Evolutionary conservation across 441 rosid species (phyloP).

Genomic region (Isatis lusitanica): DNA sequence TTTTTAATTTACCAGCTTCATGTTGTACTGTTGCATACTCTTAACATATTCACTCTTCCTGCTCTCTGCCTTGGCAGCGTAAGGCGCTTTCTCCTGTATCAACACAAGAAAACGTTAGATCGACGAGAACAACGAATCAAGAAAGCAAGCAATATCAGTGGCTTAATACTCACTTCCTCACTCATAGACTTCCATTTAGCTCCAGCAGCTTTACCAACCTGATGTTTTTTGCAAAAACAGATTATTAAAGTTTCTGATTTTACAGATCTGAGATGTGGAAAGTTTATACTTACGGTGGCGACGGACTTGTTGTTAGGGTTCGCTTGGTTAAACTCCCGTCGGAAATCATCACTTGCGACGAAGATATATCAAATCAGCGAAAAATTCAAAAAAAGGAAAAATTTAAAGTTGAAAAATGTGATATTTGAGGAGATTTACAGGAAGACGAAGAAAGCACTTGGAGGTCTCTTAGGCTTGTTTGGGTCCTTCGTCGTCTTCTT

Average conservation of each 20-base stretch:
- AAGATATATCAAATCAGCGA: not conserved
- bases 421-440: constrained; percentile 41
- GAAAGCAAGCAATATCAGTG: not conserved
- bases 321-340: constrained; percentile 59
- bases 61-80: constrained; percentile 47
- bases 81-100: constrained; percentile 62
- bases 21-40: constrained; percentile 54
- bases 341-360: constrained; percentile 63
- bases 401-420: not conserved
- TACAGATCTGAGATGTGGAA: constrained; percentile 19
- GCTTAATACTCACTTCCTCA: constrained; percentile 47
- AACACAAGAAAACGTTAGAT: too few species aligned
- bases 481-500: constrained; percentile 66
- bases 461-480: constrained; percentile 76
- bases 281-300: constrained; percentile 55
- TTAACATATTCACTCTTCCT: constrained; percentile 56
- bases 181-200: constrained; percentile 75
- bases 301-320: constrained; percentile 87
- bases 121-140: too few species aligned
- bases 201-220: constrained; percentile 92
- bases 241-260: not conserved
- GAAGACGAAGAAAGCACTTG: constrained; percentile 76
- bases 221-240: not conserved
- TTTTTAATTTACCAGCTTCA: constrained; percentile 45
- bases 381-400: too few species aligned